phyloP scores from a whole-genome alignment of 192 early-diverging fungal species.

The Backusella parvicylindrica region DNA sequence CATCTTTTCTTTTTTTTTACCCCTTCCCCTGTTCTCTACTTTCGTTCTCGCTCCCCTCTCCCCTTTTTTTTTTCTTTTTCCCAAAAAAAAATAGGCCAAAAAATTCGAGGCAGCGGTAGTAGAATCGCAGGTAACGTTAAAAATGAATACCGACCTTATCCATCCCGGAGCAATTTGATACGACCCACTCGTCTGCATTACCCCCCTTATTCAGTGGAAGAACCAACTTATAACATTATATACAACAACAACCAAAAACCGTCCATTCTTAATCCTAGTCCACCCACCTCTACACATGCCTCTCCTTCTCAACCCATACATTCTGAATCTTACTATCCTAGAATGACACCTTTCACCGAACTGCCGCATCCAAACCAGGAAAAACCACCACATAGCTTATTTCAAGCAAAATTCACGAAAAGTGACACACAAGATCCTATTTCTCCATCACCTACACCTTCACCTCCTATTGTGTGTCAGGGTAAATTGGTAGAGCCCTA shows the following conservation, averaged over 20 bases:
- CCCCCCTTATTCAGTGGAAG: not conserved
- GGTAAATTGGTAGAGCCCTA: not conserved
- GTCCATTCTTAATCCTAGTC: not conserved
- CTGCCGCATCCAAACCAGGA: not conserved
- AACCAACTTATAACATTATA: not conserved
- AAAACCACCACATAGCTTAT: not conserved
- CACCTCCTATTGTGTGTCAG: not conserved
- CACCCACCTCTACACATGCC: not conserved
- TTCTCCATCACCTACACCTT: conserved; percentile 12
- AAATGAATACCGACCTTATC: not conserved
- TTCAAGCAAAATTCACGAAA: not conserved
- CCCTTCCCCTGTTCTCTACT: not conserved
- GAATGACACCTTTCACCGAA: conserved; percentile 5
- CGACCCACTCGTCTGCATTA: not conserved
- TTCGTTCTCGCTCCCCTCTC: not conserved
- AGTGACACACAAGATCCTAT: not conserved
- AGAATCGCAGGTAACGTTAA: not conserved
- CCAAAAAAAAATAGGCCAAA: not conserved
- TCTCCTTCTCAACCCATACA: not conserved
- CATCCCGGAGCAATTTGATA: not conserved
- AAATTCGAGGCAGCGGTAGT: not conserved
- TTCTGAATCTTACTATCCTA: not conserved
- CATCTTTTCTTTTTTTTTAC: not conserved
- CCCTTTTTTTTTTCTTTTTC: not conserved
- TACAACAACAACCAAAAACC: not conserved